Evolutionary conservation across 352 stramenopile genomes (phyloP).

Genomic region (Phytopythium cucurbitacearum): DNA sequence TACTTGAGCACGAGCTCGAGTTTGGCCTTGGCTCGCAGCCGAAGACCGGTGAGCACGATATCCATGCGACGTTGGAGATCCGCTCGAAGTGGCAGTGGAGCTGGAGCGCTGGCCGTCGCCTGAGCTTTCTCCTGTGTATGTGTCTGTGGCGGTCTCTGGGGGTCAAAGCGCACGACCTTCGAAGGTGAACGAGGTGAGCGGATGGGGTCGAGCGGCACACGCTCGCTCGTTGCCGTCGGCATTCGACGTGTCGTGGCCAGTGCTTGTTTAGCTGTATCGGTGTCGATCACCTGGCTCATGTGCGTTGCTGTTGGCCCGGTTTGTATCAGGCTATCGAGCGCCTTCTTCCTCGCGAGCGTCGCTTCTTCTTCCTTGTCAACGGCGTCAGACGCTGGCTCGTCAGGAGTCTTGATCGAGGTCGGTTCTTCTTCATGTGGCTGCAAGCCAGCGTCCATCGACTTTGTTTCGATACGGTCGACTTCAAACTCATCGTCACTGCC

Average conservation of each 20-base stretch:
- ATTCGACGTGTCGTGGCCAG: conserved; percentile 3
- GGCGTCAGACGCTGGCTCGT: conserved; percentile 1
- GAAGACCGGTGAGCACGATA: conserved; percentile 34
- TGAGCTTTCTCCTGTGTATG: neutral
- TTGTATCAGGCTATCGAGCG: conserved; percentile 37
- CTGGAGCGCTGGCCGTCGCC: conserved; percentile 15
- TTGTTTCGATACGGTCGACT: no score
- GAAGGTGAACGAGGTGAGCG: no score
- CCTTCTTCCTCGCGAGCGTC: conserved; percentile 31
- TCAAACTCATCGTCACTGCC: conserved; percentile 1
- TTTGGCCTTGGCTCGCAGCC: conserved; percentile 49
- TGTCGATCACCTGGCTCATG: conserved; percentile 26
- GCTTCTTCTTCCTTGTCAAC: neutral
- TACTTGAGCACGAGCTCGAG: conserved; percentile 77
- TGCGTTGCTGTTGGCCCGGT: conserved; percentile 14
- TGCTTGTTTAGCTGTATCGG: conserved; percentile 34
- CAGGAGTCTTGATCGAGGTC: conserved; percentile 1
- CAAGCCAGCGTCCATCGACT: neutral
- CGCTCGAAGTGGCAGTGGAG: conserved; percentile 41
- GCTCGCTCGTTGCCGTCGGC: no score
- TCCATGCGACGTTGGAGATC: conserved; percentile 68
- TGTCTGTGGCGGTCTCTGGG: neutral
- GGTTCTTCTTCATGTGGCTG: neutral
- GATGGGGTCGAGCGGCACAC: no score
- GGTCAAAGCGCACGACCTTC: no score